Base-by-base conservation (phyloP, 2,329 filamentous ascomycete genomes). In the Ascochyta clinopodiicola region DNA sequence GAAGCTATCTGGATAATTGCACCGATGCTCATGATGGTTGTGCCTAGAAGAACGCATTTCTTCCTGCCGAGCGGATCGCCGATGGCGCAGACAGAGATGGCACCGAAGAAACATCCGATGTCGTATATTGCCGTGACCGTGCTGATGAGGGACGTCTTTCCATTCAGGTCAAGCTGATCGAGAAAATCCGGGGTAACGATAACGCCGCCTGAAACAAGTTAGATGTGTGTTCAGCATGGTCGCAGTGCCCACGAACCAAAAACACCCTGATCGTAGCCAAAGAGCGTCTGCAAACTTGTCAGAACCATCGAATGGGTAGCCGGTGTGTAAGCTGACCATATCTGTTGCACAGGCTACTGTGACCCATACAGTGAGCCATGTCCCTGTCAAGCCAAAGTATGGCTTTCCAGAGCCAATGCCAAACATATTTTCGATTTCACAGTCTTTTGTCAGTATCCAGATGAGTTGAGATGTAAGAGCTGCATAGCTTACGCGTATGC, bases 61-160 rank as follows among this genome's bases (percentile, higher is more conserved):
- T 80, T 80, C 24, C 82, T 71, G 3, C 82, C 81, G 1, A 83
- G 69, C 2, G 60, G 67, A 37, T 84, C 81, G 19, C 82, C 82
- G 24, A 80, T 65, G 13, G 74, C 66, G 48, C n/a, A 80, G 13
- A 66, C 77, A 2, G 78, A 62, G 27, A 84, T 72, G 2, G 79
- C 84, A 15, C 85, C 85, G 38, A 86, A 72, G 68, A 87, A 86
- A 65, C 84, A 86, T 8, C 84, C 84, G 29, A 87, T 77, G 59
- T 86, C 82, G 67, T 86, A 86, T 49, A 85, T 81, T 2, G 83
- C 83, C 0, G 82, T 84, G 10, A 85, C 81, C 0, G 82, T 84
- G n/a, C 74, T 66, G 59, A 78, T 59, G 47, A 70, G 71, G 46
- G 71, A 77, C 60, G 69, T 77, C 29, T 73, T 73, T 3, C 78